Evolutionary conservation across 371 early-diverging fungal species (phyloP).

Genomic region (Zychaea mexicana): DNA sequence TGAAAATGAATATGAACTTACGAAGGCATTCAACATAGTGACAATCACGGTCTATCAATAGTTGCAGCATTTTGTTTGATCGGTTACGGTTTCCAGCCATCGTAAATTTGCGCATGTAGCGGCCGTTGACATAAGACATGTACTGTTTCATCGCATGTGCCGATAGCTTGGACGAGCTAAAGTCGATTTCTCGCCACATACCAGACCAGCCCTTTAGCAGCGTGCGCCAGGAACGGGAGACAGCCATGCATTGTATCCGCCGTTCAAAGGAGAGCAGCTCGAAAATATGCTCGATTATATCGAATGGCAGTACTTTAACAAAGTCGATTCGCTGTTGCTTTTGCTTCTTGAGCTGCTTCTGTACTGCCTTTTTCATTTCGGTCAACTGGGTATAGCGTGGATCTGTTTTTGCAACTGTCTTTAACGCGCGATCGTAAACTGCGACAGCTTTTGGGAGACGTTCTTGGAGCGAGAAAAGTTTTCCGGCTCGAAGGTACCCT

Average conservation of each 20-base stretch:
- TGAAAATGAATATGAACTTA: slow-evolving; percentile 12
- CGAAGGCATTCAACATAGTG: slow-evolving; percentile 34
- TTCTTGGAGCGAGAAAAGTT: slow-evolving; percentile 24
- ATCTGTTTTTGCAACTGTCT: slow-evolving; percentile 20
- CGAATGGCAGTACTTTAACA: slow-evolving; percentile 33
- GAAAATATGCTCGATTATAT: slow-evolving; percentile 36
- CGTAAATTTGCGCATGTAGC: slow-evolving; percentile 27
- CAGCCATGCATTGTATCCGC: slow-evolving; percentile 33
- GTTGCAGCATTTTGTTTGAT: slow-evolving; percentile 20
- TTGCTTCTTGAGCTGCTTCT: neutral
- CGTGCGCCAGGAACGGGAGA: slow-evolving; percentile 34
- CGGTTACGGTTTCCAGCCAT: slow-evolving; percentile 5
- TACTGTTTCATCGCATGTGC: slow-evolving; percentile 20
- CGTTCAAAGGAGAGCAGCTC: slow-evolving; percentile 33
- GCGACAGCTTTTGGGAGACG: slow-evolving; percentile 17
- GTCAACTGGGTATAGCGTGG: slow-evolving; percentile 20
- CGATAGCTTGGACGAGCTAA: slow-evolving; percentile 15
- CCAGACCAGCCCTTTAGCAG: slow-evolving; percentile 33
- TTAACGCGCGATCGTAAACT: slow-evolving; percentile 25
- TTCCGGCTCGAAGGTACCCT: slow-evolving; percentile 43
- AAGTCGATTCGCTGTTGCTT: slow-evolving; percentile 17
- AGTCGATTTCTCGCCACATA: slow-evolving; percentile 43
- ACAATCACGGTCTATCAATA: slow-evolving; percentile 29
- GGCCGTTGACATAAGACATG: slow-evolving; percentile 24
- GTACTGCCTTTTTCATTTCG: slow-evolving; percentile 1